These are phyloP conservation scores for Phytophthora sojae DNA, from an alignment of 352 stramenopile species.

Conservation along the genomic window DNA sequence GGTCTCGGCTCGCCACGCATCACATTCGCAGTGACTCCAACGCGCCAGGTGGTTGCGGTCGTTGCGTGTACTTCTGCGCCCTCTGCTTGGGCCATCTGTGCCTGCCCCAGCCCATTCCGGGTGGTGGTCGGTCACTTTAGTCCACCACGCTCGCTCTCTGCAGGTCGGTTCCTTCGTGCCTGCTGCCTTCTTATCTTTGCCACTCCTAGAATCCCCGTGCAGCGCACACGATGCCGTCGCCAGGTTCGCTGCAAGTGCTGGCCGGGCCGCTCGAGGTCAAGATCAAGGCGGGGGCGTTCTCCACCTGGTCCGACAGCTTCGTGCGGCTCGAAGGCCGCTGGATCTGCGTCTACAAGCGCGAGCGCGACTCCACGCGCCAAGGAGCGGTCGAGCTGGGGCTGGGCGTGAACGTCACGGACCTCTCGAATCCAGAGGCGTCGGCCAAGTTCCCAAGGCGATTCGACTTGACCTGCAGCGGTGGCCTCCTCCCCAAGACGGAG, in stretches of 20 bases:
- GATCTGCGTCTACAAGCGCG: slow-evolving; percentile 77
- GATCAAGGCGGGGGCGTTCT: slow-evolving; percentile 73
- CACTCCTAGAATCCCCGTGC: slow-evolving; percentile 24
- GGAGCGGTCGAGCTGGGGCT: slow-evolving; percentile 76
- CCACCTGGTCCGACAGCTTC: slow-evolving; percentile 72
- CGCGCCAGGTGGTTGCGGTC: not conserved
- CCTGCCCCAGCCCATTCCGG: not conserved
- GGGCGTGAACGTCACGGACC: slow-evolving; percentile 71
- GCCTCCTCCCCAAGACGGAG: slow-evolving; percentile 71
- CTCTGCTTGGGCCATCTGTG: slow-evolving; percentile 36
- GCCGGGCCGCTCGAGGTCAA: slow-evolving; percentile 70
- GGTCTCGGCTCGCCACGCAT: not conserved
- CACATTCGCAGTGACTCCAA: not conserved
- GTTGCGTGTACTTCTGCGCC: slow-evolving; percentile 23
- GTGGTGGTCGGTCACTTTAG: slow-evolving; percentile 18
- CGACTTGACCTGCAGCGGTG: slow-evolving; percentile 76
- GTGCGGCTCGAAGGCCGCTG: slow-evolving; percentile 73
- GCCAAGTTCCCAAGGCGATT: slow-evolving; percentile 84
- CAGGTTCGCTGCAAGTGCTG: slow-evolving; percentile 56
- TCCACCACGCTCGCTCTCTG: slow-evolving; percentile 28
- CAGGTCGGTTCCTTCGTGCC: not conserved
- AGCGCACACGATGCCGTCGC: slow-evolving; percentile 28
- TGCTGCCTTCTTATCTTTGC: not conserved
- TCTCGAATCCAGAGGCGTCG: slow-evolving; percentile 57
- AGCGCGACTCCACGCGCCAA: slow-evolving; percentile 61